phyloP scores from a whole-genome alignment of 345 rosid species.

The Murraya paniculata region DNA sequence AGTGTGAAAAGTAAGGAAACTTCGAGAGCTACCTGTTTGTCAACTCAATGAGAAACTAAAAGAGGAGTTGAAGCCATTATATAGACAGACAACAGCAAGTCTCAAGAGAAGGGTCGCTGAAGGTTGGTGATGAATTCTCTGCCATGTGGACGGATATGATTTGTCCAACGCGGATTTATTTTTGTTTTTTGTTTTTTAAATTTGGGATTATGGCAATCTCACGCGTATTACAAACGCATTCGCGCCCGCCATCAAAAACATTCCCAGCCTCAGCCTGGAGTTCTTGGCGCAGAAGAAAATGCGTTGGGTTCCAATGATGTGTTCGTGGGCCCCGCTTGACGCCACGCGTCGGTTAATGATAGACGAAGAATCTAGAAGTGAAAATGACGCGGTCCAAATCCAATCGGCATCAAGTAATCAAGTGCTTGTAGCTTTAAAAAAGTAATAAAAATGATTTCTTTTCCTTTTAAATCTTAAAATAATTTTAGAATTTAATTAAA shows the following conservation, averaged over 20 bases:
- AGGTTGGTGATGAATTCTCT: background rate
- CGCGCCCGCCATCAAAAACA: background rate
- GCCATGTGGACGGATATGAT: background rate
- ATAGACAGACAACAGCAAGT: background rate
- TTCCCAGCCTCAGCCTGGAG: background rate
- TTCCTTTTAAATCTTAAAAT: too few species aligned
- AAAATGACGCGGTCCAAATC: background rate
- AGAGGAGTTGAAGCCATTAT: background rate
- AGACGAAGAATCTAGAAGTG: conserved; percentile 1
- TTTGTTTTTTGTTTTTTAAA: background rate
- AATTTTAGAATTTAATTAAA: too few species aligned
- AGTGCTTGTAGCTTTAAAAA: background rate
- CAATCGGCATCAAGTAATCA: background rate
- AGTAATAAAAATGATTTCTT: too few species aligned
- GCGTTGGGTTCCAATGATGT: too few species aligned
- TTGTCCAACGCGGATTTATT: background rate
- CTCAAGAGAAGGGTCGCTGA: background rate
- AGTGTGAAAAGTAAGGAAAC: background rate
- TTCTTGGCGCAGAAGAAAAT: background rate
- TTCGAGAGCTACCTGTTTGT: background rate
- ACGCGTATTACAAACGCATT: conserved; percentile 6
- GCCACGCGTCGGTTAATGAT: background rate
- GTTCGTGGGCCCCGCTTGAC: background rate
- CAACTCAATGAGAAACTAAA: fast-evolving
- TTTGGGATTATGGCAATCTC: background rate